Base-by-base conservation (phyloP, 2,329 filamentous ascomycete species). In the Xylariaceae sp. region DNA sequence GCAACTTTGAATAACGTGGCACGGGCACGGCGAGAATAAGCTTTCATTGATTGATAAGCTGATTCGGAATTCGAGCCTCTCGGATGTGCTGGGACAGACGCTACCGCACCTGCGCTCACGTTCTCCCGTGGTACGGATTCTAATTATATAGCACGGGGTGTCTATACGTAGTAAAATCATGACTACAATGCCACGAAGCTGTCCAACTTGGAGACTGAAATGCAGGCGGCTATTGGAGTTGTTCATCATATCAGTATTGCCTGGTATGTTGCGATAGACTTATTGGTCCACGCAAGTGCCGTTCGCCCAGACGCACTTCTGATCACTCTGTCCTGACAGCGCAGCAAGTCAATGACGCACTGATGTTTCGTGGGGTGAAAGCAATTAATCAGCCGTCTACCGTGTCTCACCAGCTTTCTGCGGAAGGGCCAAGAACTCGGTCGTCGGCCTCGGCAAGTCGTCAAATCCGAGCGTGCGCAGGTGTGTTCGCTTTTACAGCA, bases 1-100 rank as follows among this genome's bases (percentile, higher is more conserved):
- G 22, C 6, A 26, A 26, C 6, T 11, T 11, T 26, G 22, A n/a
- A 26, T 26, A 26, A 6, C 22, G 22, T 26, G 22, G 22, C 22
- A 26, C 22, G 6, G 6, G n/a, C 11, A 6, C 22, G 22, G 6
- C 22, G 11, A 11, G 22, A 26, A 6, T 26, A 6, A 6, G 6
- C 6, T 34, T 34, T 26, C 22, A 30, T 38, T 46, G 38, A 41
- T 43, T 45, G 35, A 45, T 46, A 31, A 39, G 42, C 34, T 29
- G 18, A 26, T 33, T 37, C 26, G 34, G 19, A 18, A 22, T 18
- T 39, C 24, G 24, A 19, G n/a, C 19, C 19, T 7, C 19, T 13
- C 29, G 36, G 26, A 29, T 22, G 3, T 16, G 18, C 26, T 38
- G 17, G 30, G 24, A 26, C 16, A 28, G 12, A 33, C 24, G n/a